Evolutionary conservation across 2,329 filamentous ascomycete species (phyloP), one percentile per base, ranked within the genome.

Genomic region (Rhinocladiella mackenziei): DNA sequence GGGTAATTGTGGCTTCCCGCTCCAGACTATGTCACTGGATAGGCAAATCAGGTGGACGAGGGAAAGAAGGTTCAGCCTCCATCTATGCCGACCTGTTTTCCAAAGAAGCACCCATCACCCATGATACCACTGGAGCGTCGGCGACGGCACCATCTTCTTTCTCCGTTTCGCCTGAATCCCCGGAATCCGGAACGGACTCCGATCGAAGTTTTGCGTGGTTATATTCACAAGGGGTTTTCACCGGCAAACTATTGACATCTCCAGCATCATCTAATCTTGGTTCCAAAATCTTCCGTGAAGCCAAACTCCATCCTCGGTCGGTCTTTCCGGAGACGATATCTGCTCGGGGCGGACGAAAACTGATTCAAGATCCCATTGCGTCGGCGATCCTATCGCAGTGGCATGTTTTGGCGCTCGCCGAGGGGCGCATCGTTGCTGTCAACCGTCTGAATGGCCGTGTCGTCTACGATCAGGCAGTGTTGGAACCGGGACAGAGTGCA

Each of bases 41-140:
- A 6, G 91, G 91, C 5, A 85, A 81, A 60, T 76, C 86, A 15
- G 86, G 83, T 10, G 78, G 81, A 45, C 77, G 81, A 45, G 83
- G 78, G 3, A 73, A 83, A 53, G 89, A 95, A 58, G 86, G 88
- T 32, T 84, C 84, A 54, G 83, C 83, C 1, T 89, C 87, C 0
- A 86, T 95, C 52, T 98, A 94, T 64, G 81, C 85, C 1, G 84
- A 80, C 52, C 70, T 98, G 19, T 96, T 98, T 60, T 91, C 97
- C 60, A 79, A 80, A 5, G 91, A 97, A 64, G 81, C 83, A 39
- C 88, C 89, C 0, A 76, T 81, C 2, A 72, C 85, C 1, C 81
- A 95, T 61, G 86, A 94, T 58, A 69, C 86, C 6, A 72, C 80
- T 7, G 74, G 78, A 34, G 68, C 81, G 1, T 74, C 80, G 1